These are phyloP conservation scores for Trametes sp. DNA, from an alignment of 1,284 basidiomycete species.

Conservation along the genomic window DNA sequence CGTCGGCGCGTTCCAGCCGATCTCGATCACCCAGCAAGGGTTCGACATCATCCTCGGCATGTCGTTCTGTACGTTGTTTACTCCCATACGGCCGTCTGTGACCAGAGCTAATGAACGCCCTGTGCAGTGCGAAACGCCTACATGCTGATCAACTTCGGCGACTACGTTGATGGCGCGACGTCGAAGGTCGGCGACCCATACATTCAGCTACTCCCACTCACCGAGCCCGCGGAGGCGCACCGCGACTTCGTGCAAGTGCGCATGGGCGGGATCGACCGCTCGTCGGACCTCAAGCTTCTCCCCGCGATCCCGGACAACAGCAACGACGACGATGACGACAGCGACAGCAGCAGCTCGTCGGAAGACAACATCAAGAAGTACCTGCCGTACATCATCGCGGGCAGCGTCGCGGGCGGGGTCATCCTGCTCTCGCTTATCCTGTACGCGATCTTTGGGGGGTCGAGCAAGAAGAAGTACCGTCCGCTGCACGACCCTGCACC, in stretches of 20 bases:
- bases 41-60: constrained; percentile 84
- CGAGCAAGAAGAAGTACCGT: constrained; percentile 47
- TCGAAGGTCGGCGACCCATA: constrained; percentile 53
- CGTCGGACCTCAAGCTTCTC: constrained; percentile 55
- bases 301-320: constrained; percentile 45
- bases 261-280: constrained; percentile 56
- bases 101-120: constrained; percentile 1
- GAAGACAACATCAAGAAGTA: constrained; percentile 38
- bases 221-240: constrained; percentile 50
- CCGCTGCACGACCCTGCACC: constrained; percentile 42
- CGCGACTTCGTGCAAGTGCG: constrained; percentile 60
- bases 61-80: constrained; percentile 67
- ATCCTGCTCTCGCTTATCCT: constrained; percentile 35
- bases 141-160: constrained; percentile 65
- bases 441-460: constrained; percentile 37
- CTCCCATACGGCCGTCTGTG: constrained; percentile 6
- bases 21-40: constrained; percentile 50
- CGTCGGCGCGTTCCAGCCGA: constrained; percentile 69
- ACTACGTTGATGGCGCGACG: constrained; percentile 54
- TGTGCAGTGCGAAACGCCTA: constrained; percentile 76
- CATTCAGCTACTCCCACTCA: constrained; percentile 66
- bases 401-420: constrained; percentile 35
- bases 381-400: constrained; percentile 43
- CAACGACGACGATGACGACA: constrained; percentile 23
- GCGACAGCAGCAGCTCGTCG: constrained; percentile 16